Base-by-base conservation (phyloP, 768 basidiomycete genomes). In the Exidia glandulosa region DNA sequence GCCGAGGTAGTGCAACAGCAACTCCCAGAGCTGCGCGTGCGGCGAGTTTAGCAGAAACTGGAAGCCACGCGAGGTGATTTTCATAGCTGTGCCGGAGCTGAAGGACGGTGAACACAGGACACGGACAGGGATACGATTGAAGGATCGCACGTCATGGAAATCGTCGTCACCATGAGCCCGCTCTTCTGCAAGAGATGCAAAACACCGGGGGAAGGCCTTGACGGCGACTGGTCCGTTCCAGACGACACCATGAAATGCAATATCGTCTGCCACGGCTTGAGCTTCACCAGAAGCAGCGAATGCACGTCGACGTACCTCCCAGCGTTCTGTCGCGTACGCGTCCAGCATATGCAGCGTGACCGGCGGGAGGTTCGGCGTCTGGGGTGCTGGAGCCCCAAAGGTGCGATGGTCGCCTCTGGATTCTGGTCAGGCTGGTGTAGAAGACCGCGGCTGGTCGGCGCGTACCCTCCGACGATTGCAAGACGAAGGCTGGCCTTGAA, bases 161-260 rank as follows among this genome's bases (percentile, higher is more conserved):
- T 48, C 10, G 6, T 4, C 23, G 14, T 32, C 14, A 34, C 77
- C 96, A 98, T 98, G 60, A 99, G 77, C 19, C 88, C 88, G 69
- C 91, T 93, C 41, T 85, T 77, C 66, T 89, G 79, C 2, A 99
- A 77, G 6, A 98, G 79, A 67, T 83, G 87, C 9, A 95, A 76
- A 14, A 98, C 94, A 23, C 86, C 88, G 62, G 84, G 82, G 0
- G 89, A 89, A 5, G 94, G 92, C 68, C 81, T 83, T 7, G 84
- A 74, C 29, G 88, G 82, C 36, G 80, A 75, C 68, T 88, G 83
- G n/a, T 84, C 90, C 31, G 82, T 84, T 13, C 85, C 90, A 32
- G 89, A 95, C 9, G 91, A 94, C 3, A 99, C 96, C 94, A 99
- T 96, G 69, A 90, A 98, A 72, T 97, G 93, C 48, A 98, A 79